These are phyloP conservation scores for Talaromyces pinophilus DNA, from an alignment of 2,329 filamentous ascomycete species.

Conservation along the genomic window DNA sequence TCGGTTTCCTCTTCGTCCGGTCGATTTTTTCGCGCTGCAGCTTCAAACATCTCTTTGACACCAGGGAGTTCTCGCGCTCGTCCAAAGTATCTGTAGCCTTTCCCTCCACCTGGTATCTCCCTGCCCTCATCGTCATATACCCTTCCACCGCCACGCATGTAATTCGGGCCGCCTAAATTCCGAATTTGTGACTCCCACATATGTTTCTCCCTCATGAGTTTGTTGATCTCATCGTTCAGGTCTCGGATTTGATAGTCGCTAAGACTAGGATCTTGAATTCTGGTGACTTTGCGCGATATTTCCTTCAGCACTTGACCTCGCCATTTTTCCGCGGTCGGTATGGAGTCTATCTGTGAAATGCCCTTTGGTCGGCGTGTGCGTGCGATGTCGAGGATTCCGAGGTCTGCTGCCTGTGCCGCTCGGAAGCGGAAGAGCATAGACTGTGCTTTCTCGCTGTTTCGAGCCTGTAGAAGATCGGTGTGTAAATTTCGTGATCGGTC, in stretches of 20 bases:
- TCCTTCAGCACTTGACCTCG: constrained; percentile 96
- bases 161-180: constrained; percentile 94
- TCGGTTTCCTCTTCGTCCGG: constrained; percentile 69
- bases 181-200: constrained; percentile 98
- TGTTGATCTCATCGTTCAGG: constrained; percentile 99
- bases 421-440: constrained; percentile 99
- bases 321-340: constrained; percentile 94
- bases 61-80: constrained; percentile 85
- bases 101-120: constrained; percentile 71
- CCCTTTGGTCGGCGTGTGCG: constrained; percentile 86
- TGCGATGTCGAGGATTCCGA: constrained; percentile 92
- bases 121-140: constrained; percentile 73
- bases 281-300: constrained; percentile 92
- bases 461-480: constrained; percentile 62
- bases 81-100: constrained; percentile 93
- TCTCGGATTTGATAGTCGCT: constrained; percentile 97
- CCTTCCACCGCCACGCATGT: constrained; percentile 74
- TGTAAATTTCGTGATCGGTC: neutral
- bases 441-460: constrained; percentile 97
- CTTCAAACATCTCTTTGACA: constrained; percentile 94
- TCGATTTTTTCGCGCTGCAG: constrained; percentile 64
- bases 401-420: constrained; percentile 91
- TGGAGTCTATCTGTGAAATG: constrained; percentile 81
- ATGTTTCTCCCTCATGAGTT: constrained; percentile 97
- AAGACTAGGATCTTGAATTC: constrained; percentile 88